These are phyloP conservation scores for Paralagenidium karlingii DNA, from an alignment of 352 stramenopile genomes.

Conservation along the genomic window DNA sequence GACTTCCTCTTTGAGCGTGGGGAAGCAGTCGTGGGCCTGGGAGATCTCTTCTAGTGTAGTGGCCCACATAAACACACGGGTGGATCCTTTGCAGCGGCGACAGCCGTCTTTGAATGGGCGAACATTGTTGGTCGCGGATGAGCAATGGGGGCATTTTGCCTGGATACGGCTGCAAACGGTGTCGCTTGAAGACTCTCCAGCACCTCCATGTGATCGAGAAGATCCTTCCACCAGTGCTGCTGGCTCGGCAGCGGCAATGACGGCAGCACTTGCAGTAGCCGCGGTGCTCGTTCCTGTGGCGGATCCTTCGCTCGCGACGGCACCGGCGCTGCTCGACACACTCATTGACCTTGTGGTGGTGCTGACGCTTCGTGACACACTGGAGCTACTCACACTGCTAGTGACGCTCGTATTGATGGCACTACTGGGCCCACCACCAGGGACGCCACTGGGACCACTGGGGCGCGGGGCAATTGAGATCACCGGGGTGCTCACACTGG, in stretches of 20 bases:
- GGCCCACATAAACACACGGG: conserved; percentile 59
- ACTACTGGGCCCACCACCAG: no score
- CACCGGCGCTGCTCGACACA: neutral
- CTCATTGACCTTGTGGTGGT: no score
- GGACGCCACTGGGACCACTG: no score
- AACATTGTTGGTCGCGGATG: conserved; percentile 71
- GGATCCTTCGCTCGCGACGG: neutral
- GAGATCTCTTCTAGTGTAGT: conserved; percentile 50
- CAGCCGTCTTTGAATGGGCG: conserved; percentile 75
- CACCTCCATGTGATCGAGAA: no score
- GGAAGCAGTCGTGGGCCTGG: conserved; percentile 54
- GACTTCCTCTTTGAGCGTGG: conserved; percentile 42
- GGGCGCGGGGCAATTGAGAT: no score
- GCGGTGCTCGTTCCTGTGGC: neutral
- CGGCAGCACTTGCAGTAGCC: neutral
- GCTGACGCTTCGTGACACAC: no score
- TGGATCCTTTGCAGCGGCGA: conserved; percentile 63
- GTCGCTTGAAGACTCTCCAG: no score
- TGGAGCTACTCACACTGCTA: no score
- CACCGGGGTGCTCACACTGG: no score
- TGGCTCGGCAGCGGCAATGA: neutral
- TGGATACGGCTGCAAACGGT: conserved; percentile 12
- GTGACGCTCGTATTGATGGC: neutral
- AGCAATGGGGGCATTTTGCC: conserved; percentile 74
- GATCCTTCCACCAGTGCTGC: no score